Evolutionary conservation across 2,329 filamentous ascomycete species (phyloP), one percentile per base, ranked within the genome.

Genomic region (Fusarium sp.): DNA sequence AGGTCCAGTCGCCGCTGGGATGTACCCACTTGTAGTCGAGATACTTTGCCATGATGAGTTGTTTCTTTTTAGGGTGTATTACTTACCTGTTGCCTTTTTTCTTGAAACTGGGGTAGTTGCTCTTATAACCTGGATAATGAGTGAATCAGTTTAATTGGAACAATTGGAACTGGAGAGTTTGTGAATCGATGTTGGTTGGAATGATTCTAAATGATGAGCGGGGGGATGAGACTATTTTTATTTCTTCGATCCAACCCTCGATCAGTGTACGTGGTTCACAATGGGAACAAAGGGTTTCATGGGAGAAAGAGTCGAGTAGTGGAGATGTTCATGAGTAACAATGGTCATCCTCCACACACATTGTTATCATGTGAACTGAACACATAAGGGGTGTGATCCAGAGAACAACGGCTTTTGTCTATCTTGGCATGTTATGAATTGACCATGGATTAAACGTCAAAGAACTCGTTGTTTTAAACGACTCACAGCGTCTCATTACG

Each of bases 1-100:
- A 67, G 45, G 74, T 45, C 37, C 48, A 72, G 35, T 32, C 11
- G 18, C 56, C 20, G 0, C 30, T 18, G 6, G 72, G 56, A 2
- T 30, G 61, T 6, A 60, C 52, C 72, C 68, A 69, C 25, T 72
- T 45, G 39, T 72, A 74, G 35, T 32, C 45, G 5, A 74, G 52
- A 20, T 23, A 25, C 13, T 8, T 18, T 52, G 27, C 27, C 48
- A 54, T 32, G 48, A 20, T 54, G n/a, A 45, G 2, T 32, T 27
- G 13, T 52, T 5, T 27, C 20, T 54, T 14, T 32, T 32, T n/a
- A 14, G 2, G 25, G 18, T 9, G 6, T 54, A 4, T 54, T 32
- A 32, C 27, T 20, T 14, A 5, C 35, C 56, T 63, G 43, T 8
- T 14, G 10, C 1, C 13, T 34, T 9, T 18, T 30, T 48, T 25